Evolutionary conservation across 345 rosid genomes (phyloP).

Genomic region (Psidium friedrichsthalianum): DNA sequence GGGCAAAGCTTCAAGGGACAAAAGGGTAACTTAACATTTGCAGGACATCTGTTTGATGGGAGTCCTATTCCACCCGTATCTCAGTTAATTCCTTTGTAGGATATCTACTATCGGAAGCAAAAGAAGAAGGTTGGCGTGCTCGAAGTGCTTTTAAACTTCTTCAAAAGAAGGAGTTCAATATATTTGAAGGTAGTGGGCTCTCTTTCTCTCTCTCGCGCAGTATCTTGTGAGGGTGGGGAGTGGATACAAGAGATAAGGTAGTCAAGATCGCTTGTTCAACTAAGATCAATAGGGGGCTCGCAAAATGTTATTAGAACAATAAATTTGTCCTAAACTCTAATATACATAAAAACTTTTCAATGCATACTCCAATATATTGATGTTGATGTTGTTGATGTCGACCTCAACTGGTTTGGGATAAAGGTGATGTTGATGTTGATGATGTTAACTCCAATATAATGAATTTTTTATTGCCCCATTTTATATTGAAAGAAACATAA

Average conservation of each 20-base stretch:
- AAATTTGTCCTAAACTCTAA: neutral
- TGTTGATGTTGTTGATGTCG: too few relatives aligned
- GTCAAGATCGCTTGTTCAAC: too few relatives aligned
- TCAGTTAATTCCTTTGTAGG: slow-evolving; percentile 26
- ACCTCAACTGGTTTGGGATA: too few relatives aligned
- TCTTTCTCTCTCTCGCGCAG: neutral
- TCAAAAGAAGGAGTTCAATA: slow-evolving; percentile 60
- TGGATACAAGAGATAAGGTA: too few relatives aligned
- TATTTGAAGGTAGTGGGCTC: too few relatives aligned
- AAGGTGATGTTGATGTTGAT: too few relatives aligned
- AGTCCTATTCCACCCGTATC: neutral
- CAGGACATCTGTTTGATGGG: neutral
- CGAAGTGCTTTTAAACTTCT: slow-evolving; percentile 96
- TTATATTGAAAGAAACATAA: neutral
- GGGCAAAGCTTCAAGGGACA: slow-evolving; percentile 95
- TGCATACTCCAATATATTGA: neutral
- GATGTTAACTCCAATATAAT: too few relatives aligned
- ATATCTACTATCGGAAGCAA: slow-evolving; percentile 87
- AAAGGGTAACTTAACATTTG: slow-evolving; percentile 41
- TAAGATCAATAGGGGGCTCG: too few relatives aligned
- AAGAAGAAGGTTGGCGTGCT: slow-evolving; percentile 99
- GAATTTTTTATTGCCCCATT: too few relatives aligned
- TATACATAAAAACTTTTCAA: neutral
- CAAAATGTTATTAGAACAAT: neutral
- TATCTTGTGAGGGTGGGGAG: too few relatives aligned